Percentiles rank a stretch among this genome's conserved stretches.
Conservation (phyloP, 1,284 basidiomycete species). For the Sanguinoderma infundibulare region DNA sequence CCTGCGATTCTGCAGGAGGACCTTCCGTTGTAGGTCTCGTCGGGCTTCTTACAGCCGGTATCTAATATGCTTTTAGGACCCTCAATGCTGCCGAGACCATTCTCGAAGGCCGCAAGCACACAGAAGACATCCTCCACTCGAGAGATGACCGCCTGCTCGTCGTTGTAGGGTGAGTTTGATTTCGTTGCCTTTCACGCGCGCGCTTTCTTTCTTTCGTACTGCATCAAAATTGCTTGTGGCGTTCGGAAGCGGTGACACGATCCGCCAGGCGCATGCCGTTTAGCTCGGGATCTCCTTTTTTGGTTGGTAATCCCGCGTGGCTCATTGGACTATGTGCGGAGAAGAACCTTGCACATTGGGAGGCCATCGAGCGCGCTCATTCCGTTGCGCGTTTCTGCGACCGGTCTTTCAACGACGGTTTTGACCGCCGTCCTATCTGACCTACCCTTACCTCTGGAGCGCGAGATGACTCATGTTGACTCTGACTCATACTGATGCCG, state of each 20-base stretch:
- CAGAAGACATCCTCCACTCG: constrained; percentile 82
- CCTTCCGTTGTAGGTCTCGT: constrained; percentile 61
- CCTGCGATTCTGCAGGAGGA: constrained; percentile 94
- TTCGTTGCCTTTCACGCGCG: not conserved
- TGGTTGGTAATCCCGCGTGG: not conserved
- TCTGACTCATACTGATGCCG: constrained; percentile 9
- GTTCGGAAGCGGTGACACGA: no score
- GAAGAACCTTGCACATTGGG: not conserved
- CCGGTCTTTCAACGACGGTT: not conserved
- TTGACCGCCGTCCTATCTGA: not conserved
- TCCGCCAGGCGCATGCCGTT: not conserved
- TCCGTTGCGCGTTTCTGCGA: not conserved
- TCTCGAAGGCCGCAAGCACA: constrained; percentile 79
- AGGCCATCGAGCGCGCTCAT: not conserved
- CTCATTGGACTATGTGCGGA: not conserved
- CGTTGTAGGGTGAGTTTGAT: constrained; percentile 73
- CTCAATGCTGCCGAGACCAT: constrained; percentile 81
- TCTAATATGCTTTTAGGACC: constrained; percentile 46
- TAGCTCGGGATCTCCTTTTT: not conserved
- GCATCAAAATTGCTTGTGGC: no score
- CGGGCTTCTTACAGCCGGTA: not conserved
- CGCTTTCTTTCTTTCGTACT: not conserved
- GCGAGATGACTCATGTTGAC: not conserved
- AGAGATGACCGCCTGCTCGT: constrained; percentile 90
- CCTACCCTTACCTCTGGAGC: not conserved